Evolutionary conservation across 1,284 basidiomycete species (phyloP), one percentile per base, ranked within the genome.

Genomic region (Ganoderma lingzhi): DNA sequence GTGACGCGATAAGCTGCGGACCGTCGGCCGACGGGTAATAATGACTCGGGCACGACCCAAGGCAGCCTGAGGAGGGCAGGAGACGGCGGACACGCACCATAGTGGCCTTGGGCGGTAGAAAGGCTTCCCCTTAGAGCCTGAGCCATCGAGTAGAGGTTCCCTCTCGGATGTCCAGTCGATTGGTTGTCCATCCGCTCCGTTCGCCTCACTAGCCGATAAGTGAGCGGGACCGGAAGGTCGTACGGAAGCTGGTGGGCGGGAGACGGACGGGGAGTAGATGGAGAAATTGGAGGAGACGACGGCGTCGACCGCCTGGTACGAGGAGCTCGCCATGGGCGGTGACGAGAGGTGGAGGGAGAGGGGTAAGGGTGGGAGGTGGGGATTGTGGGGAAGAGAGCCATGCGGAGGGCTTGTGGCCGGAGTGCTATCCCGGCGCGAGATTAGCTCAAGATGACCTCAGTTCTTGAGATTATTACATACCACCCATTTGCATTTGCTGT

Each of bases 51-150:
- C 53, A 32, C 12, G 19, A 30, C 32, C 19, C 39, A 14, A 41
- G 39, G 39, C 39, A 41, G 39, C 39, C 30, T 19, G 8, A n/a
- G 19, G 19, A 53, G n/a, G 30, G 56, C 23, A 59, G 62, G 53
- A 44, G 66, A 66, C 17, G 17, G 32, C 37, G 62, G n/a, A 59
- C 51, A 70, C 72, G 63, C 76, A 86, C 89, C 90, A 92, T 76
- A 92, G 75, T 45, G 90, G 90, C 66, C 90, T 80, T 2, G 90
- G 83, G 66, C 90, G 87, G 76, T 90, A 90, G 79, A 91, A 91
- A 0, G 88, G 88, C 75, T 91, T 92, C 82, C 83, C 87, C 15
- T 37, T 55, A 51, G 64, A 63, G 70, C 62, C 45, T 9, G 62
- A 64, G 39, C 62, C 66, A 45, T 73, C 76, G 60, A 84, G 73